Evolutionary conservation across 2,329 filamentous ascomycete genomes (phyloP), one percentile per base, ranked within the genome.

Genomic region (Massarina eburnea): DNA sequence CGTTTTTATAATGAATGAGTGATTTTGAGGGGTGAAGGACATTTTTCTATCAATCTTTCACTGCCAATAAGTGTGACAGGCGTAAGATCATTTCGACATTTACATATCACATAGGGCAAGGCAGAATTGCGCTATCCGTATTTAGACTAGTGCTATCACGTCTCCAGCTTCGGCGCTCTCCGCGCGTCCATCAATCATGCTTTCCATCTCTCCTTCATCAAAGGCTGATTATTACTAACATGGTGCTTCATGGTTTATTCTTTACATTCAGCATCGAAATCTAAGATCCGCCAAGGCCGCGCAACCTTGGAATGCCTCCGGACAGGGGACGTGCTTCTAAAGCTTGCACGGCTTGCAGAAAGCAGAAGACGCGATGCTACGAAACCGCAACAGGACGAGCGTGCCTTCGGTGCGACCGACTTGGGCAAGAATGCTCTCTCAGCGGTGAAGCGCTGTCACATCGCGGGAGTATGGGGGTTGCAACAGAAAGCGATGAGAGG

Each of bases 291-390:
- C 32, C 17, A 3, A 34, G 32, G 17, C 4, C 18, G n/a, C n/a
- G n/a, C 32, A 17, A 59, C 4, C 18, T n/a, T 10, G n/a, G 12
- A 17, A 59, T 62, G 55, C 52, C 55, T 37, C 51, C 58, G 15
- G 57, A 62, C 34, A 49, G 58, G 4, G 60, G 58, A 21, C 46
- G 58, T 8, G 58, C 57, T n/a, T 59, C 57, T 19, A 64, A 64
- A 48, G 69, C 71, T n/a, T 73, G 71, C 39, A 50, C 52, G 8
- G 59, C 61, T 18, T 74, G 71, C 51, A 59, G 70, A 17, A 73
- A 71, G 49, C 66, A 70, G 26, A 73, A 74, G 55, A 73, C 71
- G n/a, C 56, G 71, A 46, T 73, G 71, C 41, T 73, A 73, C 47
- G 65, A 68, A 43, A 62, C 70, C 3, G 52, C 56, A 9, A 48